Conservation (phyloP, 352 stramenopile genomes). For the Globisporangium polare region DNA sequence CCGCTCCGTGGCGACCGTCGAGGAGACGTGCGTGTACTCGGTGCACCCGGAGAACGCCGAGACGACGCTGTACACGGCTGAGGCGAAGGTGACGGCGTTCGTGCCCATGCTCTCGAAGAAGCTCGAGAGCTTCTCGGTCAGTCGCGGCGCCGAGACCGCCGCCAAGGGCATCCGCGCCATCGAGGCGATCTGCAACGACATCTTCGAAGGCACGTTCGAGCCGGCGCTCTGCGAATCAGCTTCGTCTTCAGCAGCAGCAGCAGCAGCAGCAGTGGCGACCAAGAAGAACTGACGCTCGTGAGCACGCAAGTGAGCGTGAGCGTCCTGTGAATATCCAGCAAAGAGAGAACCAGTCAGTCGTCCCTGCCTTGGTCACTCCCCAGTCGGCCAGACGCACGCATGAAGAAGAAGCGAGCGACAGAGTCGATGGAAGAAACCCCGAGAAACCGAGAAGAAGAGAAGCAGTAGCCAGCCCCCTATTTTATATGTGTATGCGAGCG, state of each 20-base stretch:
- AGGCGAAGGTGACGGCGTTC: slow-evolving; percentile 80
- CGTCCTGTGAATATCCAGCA: background rate
- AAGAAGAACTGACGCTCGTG: background rate
- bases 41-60: slow-evolving; percentile 49
- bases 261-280: background rate
- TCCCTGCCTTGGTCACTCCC: background rate
- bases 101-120: slow-evolving; percentile 79
- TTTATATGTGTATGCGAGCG: background rate
- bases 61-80: slow-evolving; percentile 62
- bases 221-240: slow-evolving; percentile 53
- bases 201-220: slow-evolving; percentile 81
- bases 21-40: slow-evolving; percentile 85
- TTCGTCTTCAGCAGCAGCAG: background rate
- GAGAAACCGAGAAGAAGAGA: background rate
- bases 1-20: slow-evolving; percentile 68
- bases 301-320: background rate
- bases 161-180: slow-evolving; percentile 77
- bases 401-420: background rate
- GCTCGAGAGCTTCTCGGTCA: slow-evolving; percentile 77
- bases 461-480: background rate
- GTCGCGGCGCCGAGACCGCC: slow-evolving; percentile 65
- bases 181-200: slow-evolving; percentile 80
- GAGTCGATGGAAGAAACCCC: background rate
- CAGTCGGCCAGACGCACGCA: too few relatives aligned
- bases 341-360: background rate